A percentile compares a stretch with the other conserved stretches of the same genome.
Conservation (phyloP, 73 alveolate species). For the Stentor coeruleus region DNA sequence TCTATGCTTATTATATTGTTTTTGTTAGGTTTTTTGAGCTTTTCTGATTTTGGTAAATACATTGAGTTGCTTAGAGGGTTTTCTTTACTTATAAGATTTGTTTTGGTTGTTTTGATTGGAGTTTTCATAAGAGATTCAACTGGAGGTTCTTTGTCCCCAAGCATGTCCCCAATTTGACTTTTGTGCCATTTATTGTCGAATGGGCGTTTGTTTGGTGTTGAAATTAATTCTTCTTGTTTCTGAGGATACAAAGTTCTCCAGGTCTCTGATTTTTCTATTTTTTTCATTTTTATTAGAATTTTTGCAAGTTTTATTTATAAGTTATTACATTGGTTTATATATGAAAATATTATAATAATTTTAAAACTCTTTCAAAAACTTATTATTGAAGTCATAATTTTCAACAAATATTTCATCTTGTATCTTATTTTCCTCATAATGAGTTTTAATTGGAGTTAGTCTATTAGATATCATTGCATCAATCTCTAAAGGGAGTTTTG, state of each 20-base stretch:
- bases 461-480: too few species aligned
- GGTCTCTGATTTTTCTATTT: background rate
- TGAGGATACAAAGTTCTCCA: background rate
- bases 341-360: too few species aligned
- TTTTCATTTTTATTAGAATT: too few species aligned
- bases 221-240: background rate
- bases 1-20: background rate
- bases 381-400: too few species aligned
- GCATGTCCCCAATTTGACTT: background rate
- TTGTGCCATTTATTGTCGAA: background rate
- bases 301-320: too few species aligned
- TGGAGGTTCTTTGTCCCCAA: background rate
- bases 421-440: too few species aligned
- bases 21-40: background rate
- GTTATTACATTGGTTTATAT: too few species aligned
- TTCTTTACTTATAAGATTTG: background rate
- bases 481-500: too few species aligned
- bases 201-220: background rate
- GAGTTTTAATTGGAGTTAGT: too few species aligned
- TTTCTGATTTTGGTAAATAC: background rate
- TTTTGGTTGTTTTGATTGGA: background rate
- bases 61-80: background rate
- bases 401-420: too few species aligned
- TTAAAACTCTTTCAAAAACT: too few species aligned
- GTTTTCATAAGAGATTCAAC: background rate